These are phyloP conservation scores for Chamaecyparis obtusa DNA, from an alignment of 75 land plant genomes.

Conservation along the genomic window DNA sequence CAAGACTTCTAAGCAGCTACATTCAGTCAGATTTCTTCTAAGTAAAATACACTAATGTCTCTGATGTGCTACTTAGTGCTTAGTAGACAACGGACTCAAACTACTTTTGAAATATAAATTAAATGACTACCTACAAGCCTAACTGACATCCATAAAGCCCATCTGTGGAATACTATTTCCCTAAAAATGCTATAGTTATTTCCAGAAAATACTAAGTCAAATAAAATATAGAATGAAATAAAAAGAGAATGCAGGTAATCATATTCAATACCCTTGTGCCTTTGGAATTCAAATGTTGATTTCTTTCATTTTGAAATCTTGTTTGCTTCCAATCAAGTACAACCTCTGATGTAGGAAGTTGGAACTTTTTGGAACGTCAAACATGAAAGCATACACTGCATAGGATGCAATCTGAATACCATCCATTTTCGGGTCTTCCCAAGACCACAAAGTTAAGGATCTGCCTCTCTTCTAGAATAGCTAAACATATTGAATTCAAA, in stretches of 20 bases:
- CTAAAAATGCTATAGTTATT: background rate
- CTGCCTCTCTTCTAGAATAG: conserved; percentile 5
- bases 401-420: background rate
- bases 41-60: background rate
- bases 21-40: background rate
- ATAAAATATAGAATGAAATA: background rate
- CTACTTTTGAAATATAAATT: background rate
- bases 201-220: background rate
- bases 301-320: background rate
- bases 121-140: background rate
- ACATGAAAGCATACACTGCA: background rate
- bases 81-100: background rate
- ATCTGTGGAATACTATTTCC: background rate
- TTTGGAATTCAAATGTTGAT: background rate
- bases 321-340: background rate
- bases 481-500: background rate
- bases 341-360: conserved; percentile 4
- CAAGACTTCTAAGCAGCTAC: background rate
- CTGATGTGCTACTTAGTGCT: background rate
- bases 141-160: background rate
- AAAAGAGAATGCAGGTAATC: background rate
- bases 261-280: background rate
- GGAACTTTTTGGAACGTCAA: background rate
- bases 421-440: background rate
- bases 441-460: conserved; percentile 5